Conservation (phyloP, 108 stramenopile genomes). For the Cyclotella cryptica region DNA sequence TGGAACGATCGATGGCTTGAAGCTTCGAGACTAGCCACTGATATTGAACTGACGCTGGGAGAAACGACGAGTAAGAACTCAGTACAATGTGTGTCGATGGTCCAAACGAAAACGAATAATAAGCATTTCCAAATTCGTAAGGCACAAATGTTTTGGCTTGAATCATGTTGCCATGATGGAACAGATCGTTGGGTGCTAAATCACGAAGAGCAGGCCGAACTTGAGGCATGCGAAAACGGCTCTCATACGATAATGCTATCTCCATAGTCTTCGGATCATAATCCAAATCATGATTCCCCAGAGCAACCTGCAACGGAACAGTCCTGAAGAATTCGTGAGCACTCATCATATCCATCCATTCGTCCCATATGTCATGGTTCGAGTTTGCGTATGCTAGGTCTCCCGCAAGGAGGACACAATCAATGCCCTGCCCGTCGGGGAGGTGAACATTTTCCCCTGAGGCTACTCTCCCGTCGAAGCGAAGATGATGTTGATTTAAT, state of each 20-base stretch:
- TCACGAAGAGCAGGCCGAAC: slow-evolving; percentile 61
- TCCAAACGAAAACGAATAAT: slow-evolving; percentile 79
- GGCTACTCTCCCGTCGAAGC: not conserved
- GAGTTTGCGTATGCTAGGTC: slow-evolving; percentile 82
- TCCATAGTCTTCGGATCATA: slow-evolving; percentile 55
- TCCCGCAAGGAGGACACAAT: slow-evolving; percentile 73
- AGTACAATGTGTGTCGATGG: slow-evolving; percentile 76
- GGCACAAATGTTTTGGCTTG: slow-evolving; percentile 69
- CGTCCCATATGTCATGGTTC: slow-evolving; percentile 84
- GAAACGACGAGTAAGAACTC: slow-evolving; percentile 75
- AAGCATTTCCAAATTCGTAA: slow-evolving; percentile 88
- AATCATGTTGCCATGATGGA: slow-evolving; percentile 50
- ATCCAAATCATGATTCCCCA: slow-evolving; percentile 92
- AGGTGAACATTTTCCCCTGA: slow-evolving; percentile 3
- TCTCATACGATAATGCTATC: slow-evolving; percentile 78
- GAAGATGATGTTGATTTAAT: slow-evolving; percentile 22
- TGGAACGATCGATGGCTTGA: slow-evolving; percentile 63
- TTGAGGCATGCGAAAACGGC: slow-evolving; percentile 82
- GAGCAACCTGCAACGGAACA: slow-evolving; percentile 68
- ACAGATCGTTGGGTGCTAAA: slow-evolving; percentile 59
- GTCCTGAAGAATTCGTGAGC: slow-evolving; percentile 57
- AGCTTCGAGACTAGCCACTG: slow-evolving; percentile 79
- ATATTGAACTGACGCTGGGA: slow-evolving; percentile 73
- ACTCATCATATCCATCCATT: slow-evolving; percentile 84
- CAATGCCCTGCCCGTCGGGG: slow-evolving; percentile 45